Evolutionary conservation across 2,329 filamentous ascomycete species (phyloP).

Genomic region (Aureobasidium sp.): DNA sequence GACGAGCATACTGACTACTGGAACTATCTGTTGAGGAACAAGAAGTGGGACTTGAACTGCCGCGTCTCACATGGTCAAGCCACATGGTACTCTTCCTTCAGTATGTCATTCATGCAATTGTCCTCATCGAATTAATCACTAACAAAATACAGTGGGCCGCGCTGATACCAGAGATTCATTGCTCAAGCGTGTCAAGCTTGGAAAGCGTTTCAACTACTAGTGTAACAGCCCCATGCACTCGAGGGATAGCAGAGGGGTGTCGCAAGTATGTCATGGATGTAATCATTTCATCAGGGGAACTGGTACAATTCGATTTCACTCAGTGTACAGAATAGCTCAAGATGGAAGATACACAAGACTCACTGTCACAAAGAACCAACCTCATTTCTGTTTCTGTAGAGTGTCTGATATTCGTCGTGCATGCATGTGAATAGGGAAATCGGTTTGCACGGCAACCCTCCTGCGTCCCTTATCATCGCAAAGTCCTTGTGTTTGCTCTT

Average conservation of each 20-base stretch:
- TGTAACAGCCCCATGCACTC: neutral
- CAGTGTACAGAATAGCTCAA: neutral
- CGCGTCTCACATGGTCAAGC: constrained; percentile 25
- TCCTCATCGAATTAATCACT: neutral
- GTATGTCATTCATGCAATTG: neutral
- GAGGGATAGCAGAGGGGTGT: neutral
- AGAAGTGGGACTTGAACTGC: constrained; percentile 24
- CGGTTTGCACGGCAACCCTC: no score
- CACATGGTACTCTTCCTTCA: constrained; percentile 28
- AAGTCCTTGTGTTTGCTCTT: no score
- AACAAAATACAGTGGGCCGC: neutral
- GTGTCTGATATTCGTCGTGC: neutral
- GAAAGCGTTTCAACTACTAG: neutral
- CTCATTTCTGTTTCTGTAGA: neutral
- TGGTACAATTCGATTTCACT: neutral
- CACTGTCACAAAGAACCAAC: neutral
- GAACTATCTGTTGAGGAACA: constrained; percentile 16
- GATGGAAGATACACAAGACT: neutral
- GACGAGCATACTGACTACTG: constrained; percentile 23
- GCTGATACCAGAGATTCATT: neutral
- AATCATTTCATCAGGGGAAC: neutral
- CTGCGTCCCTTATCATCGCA: neutral
- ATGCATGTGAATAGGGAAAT: neutral
- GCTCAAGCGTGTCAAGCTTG: neutral
- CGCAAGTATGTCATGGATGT: neutral